phyloP scores from a whole-genome alignment of 108 stramenopile species.

The Poteriospumella lacustris region DNA sequence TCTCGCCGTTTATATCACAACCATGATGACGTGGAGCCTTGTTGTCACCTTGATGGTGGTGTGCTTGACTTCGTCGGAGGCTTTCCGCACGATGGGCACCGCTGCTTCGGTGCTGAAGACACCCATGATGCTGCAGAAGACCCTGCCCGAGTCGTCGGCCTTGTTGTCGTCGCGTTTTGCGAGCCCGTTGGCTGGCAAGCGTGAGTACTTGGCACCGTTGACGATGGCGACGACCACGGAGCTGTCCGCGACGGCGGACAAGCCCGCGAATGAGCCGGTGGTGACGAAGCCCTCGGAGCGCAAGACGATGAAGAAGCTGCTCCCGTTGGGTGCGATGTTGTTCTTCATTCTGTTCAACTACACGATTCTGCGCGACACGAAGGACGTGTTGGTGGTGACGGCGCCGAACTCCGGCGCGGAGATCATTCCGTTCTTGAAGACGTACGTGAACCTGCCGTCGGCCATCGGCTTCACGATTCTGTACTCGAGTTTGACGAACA shows the following conservation, averaged over 20 bases:
- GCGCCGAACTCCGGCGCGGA: slow-evolving; percentile 79
- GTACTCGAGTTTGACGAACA: slow-evolving; percentile 73
- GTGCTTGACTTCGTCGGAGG: no score
- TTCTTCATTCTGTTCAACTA: slow-evolving; percentile 96
- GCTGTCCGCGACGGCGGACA: slow-evolving; percentile 24
- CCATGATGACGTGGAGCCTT: no score
- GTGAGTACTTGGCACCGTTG: no score
- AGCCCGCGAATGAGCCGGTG: slow-evolving; percentile 28
- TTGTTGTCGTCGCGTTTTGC: no score
- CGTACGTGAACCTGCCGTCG: slow-evolving; percentile 82
- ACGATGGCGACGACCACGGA: neutral
- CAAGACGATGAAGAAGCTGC: slow-evolving; percentile 76
- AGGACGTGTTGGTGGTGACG: slow-evolving; percentile 63
- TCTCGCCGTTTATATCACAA: no score
- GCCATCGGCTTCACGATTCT: slow-evolving; percentile 73
- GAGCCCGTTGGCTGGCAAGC: no score
- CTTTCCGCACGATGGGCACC: no score
- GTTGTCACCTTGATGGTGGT: no score
- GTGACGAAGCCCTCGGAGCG: neutral
- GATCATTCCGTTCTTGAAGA: slow-evolving; percentile 93
- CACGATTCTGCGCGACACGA: slow-evolving; percentile 92
- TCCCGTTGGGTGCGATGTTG: slow-evolving; percentile 86
- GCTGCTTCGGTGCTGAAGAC: no score
- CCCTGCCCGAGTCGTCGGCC: no score
- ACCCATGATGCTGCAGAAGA: no score